Evolutionary conservation across 345 rosid species (phyloP).

Genomic region (Pseudoturritis turrita): DNA sequence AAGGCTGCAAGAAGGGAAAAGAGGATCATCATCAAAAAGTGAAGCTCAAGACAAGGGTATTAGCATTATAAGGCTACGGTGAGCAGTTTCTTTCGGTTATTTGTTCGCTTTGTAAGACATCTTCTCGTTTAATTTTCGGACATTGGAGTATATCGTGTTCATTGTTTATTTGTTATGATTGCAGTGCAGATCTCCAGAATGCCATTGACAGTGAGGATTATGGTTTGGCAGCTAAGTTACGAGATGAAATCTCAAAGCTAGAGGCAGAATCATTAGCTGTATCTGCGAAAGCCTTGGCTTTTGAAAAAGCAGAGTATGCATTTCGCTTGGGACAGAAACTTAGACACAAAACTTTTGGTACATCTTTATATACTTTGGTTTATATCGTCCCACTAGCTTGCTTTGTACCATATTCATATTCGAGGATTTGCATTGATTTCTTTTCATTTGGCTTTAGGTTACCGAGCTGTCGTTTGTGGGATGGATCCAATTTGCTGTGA

Average conservation of each 20-base stretch:
- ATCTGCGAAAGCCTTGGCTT: conserved; percentile 74
- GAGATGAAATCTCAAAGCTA: conserved; percentile 69
- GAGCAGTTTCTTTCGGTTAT: conserved; percentile 17
- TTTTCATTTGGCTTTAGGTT: conserved; percentile 39
- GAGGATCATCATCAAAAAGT: conserved; percentile 83
- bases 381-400: not conserved
- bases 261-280: conserved; percentile 89
- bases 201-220: conserved; percentile 80
- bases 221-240: conserved; percentile 63
- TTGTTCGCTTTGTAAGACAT: not conserved
- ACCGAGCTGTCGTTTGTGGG: conserved; percentile 84
- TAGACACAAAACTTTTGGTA: conserved; percentile 77
- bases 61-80: conserved; percentile 71
- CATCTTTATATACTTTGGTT: not conserved
- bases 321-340: conserved; percentile 93
- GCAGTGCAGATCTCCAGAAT: conserved; percentile 80
- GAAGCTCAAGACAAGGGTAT: conserved; percentile 95
- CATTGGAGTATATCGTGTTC: not conserved
- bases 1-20: conserved; percentile 58
- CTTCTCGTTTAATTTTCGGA: not conserved
- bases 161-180: conserved; percentile 16
- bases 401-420: not conserved
- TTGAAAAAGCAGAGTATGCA: conserved; percentile 72
- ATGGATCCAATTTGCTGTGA: conserved; percentile 96
- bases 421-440: not conserved